Conservation (phyloP, 352 stramenopile genomes). For the Globisporangium sylvaticum region DNA sequence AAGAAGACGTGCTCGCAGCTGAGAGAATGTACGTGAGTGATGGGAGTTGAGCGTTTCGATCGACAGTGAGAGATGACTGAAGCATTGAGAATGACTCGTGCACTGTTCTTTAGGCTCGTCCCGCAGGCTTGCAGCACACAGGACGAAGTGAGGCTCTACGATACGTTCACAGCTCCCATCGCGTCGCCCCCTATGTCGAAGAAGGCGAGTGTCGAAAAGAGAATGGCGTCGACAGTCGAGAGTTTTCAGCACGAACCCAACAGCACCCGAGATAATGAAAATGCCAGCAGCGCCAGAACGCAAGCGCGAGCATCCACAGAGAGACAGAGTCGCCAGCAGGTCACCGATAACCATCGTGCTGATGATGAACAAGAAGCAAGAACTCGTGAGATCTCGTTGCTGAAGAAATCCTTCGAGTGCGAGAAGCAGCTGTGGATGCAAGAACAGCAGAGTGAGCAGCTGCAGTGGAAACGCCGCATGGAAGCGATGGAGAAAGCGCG, state of each 20-base stretch:
- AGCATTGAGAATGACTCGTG: background rate
- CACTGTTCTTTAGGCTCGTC: background rate
- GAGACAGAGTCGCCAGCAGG: background rate
- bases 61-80: background rate
- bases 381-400: constrained; percentile 16
- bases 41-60: background rate
- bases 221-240: background rate
- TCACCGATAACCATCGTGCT: background rate
- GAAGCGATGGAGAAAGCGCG: constrained; percentile 51
- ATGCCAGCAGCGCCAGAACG: background rate
- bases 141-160: constrained; percentile 1
- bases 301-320: background rate
- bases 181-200: background rate
- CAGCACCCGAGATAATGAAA: background rate
- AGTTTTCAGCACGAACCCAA: background rate
- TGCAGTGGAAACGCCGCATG: constrained; percentile 51
- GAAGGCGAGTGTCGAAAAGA: background rate
- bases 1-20: background rate
- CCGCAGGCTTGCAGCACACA: background rate
- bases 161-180: background rate
- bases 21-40: constrained; percentile 14
- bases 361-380: constrained; percentile 5
- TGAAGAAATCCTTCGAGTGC: constrained; percentile 32
- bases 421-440: constrained; percentile 41
- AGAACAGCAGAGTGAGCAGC: constrained; percentile 43